Conservation (phyloP, 345 rosid genomes). For the Gossypium raimondii region DNA sequence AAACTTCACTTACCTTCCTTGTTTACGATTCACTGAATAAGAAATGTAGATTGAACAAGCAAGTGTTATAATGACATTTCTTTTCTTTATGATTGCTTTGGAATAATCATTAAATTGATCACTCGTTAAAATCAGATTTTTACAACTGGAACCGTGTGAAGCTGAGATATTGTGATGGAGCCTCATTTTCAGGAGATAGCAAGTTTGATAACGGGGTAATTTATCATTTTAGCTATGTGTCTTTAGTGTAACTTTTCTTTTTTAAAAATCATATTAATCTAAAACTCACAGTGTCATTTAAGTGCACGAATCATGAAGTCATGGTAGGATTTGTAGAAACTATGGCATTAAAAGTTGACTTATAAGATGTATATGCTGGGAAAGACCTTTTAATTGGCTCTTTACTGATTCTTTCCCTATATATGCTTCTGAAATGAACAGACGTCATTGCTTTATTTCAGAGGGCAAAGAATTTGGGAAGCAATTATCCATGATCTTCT, state of each 20-base stretch:
- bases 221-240: neutral
- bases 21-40: neutral
- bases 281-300: conserved; percentile 4
- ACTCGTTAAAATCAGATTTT: conserved; percentile 49
- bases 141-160: conserved; percentile 97
- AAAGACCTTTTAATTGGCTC: conserved; percentile 13
- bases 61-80: neutral
- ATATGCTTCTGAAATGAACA: conserved; percentile 33
- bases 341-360: neutral
- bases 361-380: neutral
- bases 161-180: conserved; percentile 95
- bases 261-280: neutral
- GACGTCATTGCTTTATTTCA: conserved; percentile 82
- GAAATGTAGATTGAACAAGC: neutral
- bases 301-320: neutral
- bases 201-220: conserved; percentile 64
- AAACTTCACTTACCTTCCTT: neutral
- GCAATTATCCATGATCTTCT: conserved; percentile 83
- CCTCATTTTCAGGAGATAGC: conserved; percentile 79
- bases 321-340: neutral
- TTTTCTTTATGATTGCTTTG: neutral
- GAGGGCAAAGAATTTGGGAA: conserved; percentile 86
- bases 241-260: neutral
- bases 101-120: neutral
- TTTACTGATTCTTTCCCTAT: conserved; percentile 14